phyloP scores from a whole-genome alignment of 1,284 basidiomycete species.

The Amylostereum areolatum region DNA sequence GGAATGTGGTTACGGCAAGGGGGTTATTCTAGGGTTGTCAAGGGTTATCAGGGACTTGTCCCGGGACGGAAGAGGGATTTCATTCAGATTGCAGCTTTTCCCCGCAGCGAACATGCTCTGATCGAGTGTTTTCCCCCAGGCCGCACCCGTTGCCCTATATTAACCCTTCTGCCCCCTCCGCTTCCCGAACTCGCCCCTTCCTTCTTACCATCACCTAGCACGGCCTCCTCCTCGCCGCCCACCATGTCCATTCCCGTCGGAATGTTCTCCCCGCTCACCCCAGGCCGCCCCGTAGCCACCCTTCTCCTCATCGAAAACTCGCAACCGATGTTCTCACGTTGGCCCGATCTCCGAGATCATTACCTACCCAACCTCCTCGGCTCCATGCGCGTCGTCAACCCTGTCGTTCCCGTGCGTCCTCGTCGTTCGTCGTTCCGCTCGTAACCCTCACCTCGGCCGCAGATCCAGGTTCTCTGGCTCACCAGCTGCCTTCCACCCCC shows the following conservation, averaged over 20 bases:
- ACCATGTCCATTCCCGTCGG: conserved; percentile 12
- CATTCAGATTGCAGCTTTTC: no score
- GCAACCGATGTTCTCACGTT: conserved; percentile 37
- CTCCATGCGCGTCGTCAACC: conserved; percentile 31
- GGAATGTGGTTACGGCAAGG: no score
- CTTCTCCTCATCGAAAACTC: conserved; percentile 64
- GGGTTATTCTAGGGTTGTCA: no score
- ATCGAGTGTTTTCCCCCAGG: no score
- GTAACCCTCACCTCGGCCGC: conserved; percentile 5
- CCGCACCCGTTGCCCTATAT: no score
- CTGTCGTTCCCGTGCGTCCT: conserved; percentile 28
- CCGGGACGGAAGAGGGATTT: no score
- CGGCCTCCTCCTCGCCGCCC: conserved; percentile 10
- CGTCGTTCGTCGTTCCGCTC: conserved; percentile 4
- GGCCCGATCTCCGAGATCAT: conserved; percentile 49
- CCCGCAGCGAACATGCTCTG: no score
- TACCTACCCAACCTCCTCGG: conserved; percentile 47
- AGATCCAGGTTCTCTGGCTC: conserved; percentile 38
- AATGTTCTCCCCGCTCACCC: conserved; percentile 30
- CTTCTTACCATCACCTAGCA: not conserved
- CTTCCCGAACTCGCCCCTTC: not conserved
- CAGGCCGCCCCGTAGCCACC: conserved; percentile 37
- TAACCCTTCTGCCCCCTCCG: no score
- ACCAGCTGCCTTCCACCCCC: conserved; percentile 24
- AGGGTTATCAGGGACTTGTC: no score